A percentile compares a stretch with the other conserved stretches of the same genome.
Conservation (phyloP, 768 basidiomycete species). For the Mycena latifolia region DNA sequence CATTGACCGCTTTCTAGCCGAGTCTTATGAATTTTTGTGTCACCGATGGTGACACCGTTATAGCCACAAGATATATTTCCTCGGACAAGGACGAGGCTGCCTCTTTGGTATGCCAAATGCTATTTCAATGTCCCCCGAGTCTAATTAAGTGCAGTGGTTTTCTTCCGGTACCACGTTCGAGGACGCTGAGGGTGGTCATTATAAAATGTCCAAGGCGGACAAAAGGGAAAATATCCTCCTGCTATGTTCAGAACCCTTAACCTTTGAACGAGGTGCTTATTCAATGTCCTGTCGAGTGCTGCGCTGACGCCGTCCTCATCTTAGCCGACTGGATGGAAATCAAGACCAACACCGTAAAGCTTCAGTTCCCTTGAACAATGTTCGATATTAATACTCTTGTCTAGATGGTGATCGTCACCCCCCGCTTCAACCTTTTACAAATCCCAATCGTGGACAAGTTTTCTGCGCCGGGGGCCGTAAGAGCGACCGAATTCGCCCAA, state of each 20-base stretch:
- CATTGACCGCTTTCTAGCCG: conserved; percentile 60
- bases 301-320: conserved; percentile 7
- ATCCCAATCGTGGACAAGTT: conserved; percentile 96
- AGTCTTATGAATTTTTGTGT: conserved; percentile 96
- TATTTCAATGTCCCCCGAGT: background rate
- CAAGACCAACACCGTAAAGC: conserved; percentile 73
- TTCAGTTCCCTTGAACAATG: background rate
- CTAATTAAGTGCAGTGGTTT: conserved; percentile 73
- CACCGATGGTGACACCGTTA: conserved; percentile 93
- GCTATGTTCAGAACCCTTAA: conserved; percentile 94
- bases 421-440: conserved; percentile 94
- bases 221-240: conserved; percentile 97
- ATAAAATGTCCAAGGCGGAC: conserved; percentile 95
- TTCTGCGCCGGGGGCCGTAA: conserved; percentile 78
- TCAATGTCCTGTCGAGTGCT: background rate
- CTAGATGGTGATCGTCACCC: conserved; percentile 94
- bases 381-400: background rate
- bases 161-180: conserved; percentile 97
- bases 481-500: conserved; percentile 87
- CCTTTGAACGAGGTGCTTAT: conserved; percentile 88
- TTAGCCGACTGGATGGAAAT: conserved; percentile 99
- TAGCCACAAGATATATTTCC: conserved; percentile 95
- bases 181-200: conserved; percentile 89
- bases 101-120: conserved; percentile 69
- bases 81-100: conserved; percentile 94